These are phyloP conservation scores for Warburgia ugandensis DNA, from an alignment of 164 flowering plant genomes.

Conservation along the genomic window DNA sequence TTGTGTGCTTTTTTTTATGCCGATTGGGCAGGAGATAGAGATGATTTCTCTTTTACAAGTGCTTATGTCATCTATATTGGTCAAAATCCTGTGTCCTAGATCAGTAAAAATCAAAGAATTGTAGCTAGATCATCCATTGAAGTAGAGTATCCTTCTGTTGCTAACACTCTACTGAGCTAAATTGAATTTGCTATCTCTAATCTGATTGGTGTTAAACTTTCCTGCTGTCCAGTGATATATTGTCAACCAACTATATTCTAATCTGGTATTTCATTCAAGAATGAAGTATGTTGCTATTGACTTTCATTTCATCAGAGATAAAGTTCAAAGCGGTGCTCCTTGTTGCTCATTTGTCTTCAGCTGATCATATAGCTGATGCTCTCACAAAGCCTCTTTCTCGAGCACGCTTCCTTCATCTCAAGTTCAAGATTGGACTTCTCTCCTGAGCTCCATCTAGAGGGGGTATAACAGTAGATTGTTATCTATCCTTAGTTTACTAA, in stretches of 20 bases:
- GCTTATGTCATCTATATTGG: conserved; percentile 4
- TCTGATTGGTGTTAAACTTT: background rate
- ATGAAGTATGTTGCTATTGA: conserved; percentile 10
- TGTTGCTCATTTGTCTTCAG: conserved; percentile 3
- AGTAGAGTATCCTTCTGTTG: background rate
- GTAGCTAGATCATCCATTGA: background rate
- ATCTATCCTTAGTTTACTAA: too few species aligned
- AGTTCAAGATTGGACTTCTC: too few species aligned
- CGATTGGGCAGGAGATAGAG: too few species aligned
- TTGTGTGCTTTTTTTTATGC: conserved; percentile 1
- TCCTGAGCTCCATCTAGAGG: too few species aligned
- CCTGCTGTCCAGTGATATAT: background rate
- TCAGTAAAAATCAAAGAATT: background rate
- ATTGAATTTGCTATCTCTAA: background rate
- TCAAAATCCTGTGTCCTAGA: conserved; percentile 1
- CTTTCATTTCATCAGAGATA: conserved; percentile 8
- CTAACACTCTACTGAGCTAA: background rate
- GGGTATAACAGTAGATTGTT: too few species aligned
- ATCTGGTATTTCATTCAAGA: conserved; percentile 5
- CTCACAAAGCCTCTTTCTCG: background rate
- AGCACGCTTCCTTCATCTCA: too few species aligned
- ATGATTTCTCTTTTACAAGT: background rate
- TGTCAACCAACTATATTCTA: background rate
- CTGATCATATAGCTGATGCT: conserved; percentile 4
- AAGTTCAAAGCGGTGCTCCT: conserved; percentile 2